Conservation (phyloP, 176 grass and related monocot genomes). For the Melocanna baccifera region DNA sequence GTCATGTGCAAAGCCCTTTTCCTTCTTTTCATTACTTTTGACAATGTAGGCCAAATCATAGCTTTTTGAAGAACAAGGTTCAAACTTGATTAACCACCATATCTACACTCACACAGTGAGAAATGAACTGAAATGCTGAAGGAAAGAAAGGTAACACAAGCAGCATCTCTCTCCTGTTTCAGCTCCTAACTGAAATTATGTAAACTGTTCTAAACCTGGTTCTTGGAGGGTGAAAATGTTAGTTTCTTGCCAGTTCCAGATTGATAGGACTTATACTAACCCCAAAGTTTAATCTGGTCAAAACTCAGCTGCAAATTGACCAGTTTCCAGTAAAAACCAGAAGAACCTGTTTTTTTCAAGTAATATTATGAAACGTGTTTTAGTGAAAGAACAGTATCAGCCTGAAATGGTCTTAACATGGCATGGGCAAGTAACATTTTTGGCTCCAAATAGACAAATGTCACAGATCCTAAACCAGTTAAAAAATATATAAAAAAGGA, state of each 20-base stretch:
- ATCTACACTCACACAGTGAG: neutral
- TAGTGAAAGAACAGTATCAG: neutral
- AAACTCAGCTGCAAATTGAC: neutral
- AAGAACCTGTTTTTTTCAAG: neutral
- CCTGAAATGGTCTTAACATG: neutral
- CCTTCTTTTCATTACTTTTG: neutral
- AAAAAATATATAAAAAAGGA: neutral
- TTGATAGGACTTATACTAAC: neutral
- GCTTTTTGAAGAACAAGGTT: neutral
- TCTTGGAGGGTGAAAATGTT: neutral
- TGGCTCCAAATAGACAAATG: neutral
- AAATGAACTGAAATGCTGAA: neutral
- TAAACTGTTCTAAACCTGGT: neutral
- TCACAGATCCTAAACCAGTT: neutral
- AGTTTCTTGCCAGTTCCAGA: neutral
- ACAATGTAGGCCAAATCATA: neutral
- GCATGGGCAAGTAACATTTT: neutral
- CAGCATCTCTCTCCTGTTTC: neutral
- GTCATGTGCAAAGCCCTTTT: neutral
- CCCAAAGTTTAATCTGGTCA: neutral
- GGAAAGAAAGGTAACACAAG: neutral
- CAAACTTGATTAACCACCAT: neutral
- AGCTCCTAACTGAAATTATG: neutral
- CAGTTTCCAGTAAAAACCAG: neutral
- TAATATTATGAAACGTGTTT: neutral